A percentile compares a stretch with the other conserved stretches of the same genome.
phyloP scores from a whole-genome alignment of 768 basidiomycete species.

The Pulveroboletus frians region DNA sequence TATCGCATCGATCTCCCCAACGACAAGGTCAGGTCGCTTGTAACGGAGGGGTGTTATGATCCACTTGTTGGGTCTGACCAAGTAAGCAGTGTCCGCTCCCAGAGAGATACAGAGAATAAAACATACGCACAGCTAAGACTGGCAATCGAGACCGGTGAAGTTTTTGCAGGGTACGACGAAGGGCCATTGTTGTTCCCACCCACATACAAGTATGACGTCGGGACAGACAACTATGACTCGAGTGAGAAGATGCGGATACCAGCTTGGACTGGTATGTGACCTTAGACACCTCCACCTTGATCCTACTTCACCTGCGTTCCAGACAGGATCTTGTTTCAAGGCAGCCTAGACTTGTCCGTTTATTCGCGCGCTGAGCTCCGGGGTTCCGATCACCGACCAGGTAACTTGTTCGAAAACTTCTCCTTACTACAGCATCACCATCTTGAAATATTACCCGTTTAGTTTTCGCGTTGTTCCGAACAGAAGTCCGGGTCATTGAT shows the following conservation, averaged over 20 bases:
- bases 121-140: slow-evolving; percentile 51
- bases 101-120: background rate
- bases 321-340: slow-evolving; percentile 93
- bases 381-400: slow-evolving; percentile 95
- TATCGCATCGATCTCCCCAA: slow-evolving; percentile 90
- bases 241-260: slow-evolving; percentile 96
- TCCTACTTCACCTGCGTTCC: slow-evolving; percentile 8
- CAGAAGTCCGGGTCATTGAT: slow-evolving; percentile 76
- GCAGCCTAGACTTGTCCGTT: slow-evolving; percentile 65
- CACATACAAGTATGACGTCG: slow-evolving; percentile 87
- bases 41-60: slow-evolving; percentile 62
- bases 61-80: slow-evolving; percentile 80
- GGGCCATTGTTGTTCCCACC: slow-evolving; percentile 89
- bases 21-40: slow-evolving; percentile 66
- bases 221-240: slow-evolving; percentile 85
- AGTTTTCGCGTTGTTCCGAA: slow-evolving; percentile 85
- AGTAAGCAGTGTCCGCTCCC: slow-evolving; percentile 38
- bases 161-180: slow-evolving; percentile 82
- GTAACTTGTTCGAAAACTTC: slow-evolving; percentile 32
- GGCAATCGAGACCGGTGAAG: slow-evolving; percentile 66
- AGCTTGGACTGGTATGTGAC: slow-evolving; percentile 83
- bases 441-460: background rate
- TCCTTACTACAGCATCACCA: background rate
- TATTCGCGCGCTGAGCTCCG: slow-evolving; percentile 83
- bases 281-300: background rate